phyloP scores from a whole-genome alignment of 129 eudicot genomes.

The Centella asiatica region DNA sequence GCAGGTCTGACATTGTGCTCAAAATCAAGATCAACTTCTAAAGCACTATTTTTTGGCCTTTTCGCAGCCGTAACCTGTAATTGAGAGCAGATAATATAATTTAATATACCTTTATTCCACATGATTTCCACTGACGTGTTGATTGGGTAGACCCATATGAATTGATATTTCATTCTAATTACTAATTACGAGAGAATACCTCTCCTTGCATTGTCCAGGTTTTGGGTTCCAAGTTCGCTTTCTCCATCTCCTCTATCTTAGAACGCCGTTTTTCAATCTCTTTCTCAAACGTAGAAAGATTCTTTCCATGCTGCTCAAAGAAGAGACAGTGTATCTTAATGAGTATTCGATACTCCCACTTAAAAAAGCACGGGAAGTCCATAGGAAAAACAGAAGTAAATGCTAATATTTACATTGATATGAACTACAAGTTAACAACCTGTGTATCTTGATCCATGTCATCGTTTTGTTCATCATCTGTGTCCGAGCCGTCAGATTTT shows the following conservation, averaged over 20 bases:
- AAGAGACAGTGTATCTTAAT: slow-evolving; percentile 5
- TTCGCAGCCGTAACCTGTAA: slow-evolving; percentile 70
- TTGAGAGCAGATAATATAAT: slow-evolving; percentile 10
- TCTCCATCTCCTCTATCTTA: slow-evolving; percentile 74
- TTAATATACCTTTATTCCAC: slow-evolving; percentile 1
- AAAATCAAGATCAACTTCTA: slow-evolving; percentile 86
- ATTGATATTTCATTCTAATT: neutral
- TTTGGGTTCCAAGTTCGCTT: slow-evolving; percentile 63
- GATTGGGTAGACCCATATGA: too few relatives aligned
- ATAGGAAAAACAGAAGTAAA: neutral
- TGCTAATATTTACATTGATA: neutral
- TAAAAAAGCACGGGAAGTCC: neutral
- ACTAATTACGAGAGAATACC: slow-evolving; percentile 25
- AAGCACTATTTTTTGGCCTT: slow-evolving; percentile 94
- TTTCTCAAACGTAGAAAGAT: slow-evolving; percentile 79
- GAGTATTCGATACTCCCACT: slow-evolving; percentile 3
- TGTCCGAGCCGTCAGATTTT: slow-evolving; percentile 35
- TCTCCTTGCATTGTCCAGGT: slow-evolving; percentile 95
- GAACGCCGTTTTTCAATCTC: slow-evolving; percentile 54
- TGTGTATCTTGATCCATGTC: slow-evolving; percentile 28
- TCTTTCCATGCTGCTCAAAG: slow-evolving; percentile 32
- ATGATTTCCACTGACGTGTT: neutral
- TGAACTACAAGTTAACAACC: slow-evolving; percentile 23
- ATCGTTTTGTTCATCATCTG: slow-evolving; percentile 28
- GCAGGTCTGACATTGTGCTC: slow-evolving; percentile 91